Conservation (phyloP, 2,329 filamentous ascomycete species). For the Sporothrix variecibatus region DNA sequence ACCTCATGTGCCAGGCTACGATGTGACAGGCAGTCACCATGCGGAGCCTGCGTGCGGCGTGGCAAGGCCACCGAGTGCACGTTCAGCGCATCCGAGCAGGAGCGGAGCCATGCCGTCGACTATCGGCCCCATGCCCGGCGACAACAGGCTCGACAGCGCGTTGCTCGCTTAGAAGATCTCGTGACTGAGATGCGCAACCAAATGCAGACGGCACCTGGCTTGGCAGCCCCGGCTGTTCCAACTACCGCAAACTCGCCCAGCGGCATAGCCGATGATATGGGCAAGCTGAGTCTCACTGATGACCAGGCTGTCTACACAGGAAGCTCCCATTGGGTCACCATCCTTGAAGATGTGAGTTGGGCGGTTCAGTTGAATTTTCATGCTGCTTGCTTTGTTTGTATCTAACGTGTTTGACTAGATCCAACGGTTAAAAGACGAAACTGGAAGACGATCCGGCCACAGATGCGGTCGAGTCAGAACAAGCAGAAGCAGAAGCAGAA, state of each 20-base stretch:
- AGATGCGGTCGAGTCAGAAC: background rate
- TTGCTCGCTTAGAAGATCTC: constrained; percentile 5
- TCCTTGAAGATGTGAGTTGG: constrained; percentile 1
- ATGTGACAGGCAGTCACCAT: background rate
- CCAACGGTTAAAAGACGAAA: background rate
- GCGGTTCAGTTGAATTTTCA: too few species aligned
- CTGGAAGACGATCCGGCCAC: background rate
- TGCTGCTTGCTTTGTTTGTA: too few species aligned
- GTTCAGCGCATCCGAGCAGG: background rate
- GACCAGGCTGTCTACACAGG: background rate
- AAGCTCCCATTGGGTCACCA: constrained; percentile 4
- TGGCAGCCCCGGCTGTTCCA: background rate
- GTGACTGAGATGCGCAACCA: background rate
- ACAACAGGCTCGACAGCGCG: constrained; percentile 11
- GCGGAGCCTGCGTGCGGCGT: constrained; percentile 8
- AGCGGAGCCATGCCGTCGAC: constrained; percentile 2
- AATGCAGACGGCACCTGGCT: background rate
- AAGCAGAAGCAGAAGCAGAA: background rate
- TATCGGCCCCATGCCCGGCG: background rate
- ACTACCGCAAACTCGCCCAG: background rate
- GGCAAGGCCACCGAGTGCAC: background rate
- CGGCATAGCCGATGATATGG: background rate
- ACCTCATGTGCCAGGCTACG: too few species aligned
- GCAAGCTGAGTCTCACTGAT: background rate
- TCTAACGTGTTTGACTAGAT: background rate